A percentile compares a stretch with the other conserved stretches of the same genome.
phyloP scores from a whole-genome alignment of 768 basidiomycete genomes.

The Amanita jacksonii region DNA sequence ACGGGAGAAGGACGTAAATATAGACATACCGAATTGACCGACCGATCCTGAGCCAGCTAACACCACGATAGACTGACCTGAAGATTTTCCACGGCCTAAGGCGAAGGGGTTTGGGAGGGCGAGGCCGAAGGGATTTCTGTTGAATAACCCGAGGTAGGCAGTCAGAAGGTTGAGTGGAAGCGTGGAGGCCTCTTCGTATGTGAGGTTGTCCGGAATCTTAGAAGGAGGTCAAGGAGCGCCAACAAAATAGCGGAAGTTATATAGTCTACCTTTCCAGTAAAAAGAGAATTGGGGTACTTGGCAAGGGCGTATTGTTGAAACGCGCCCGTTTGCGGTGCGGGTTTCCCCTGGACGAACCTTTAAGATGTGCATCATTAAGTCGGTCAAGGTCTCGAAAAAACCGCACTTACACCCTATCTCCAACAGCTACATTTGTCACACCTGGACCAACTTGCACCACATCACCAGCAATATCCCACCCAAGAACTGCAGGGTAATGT shows the following conservation, averaged over 20 bases:
- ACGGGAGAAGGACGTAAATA: conserved; percentile 10
- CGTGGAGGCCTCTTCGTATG: conserved; percentile 34
- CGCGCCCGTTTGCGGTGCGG: conserved; percentile 22
- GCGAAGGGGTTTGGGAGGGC: conserved; percentile 11
- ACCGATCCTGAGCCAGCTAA: conserved; percentile 22
- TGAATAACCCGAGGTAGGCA: conserved; percentile 25
- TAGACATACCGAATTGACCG: conserved; percentile 16
- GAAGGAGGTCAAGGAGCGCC: not conserved
- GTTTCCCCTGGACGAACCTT: conserved; percentile 18
- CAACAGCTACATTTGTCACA: conserved; percentile 23
- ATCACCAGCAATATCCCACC: conserved; percentile 29
- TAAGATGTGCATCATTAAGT: conserved; percentile 18
- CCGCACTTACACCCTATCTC: conserved; percentile 23
- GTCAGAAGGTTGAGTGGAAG: conserved; percentile 28
- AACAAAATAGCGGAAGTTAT: not conserved
- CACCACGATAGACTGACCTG: conserved; percentile 12
- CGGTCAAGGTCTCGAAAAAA: not conserved
- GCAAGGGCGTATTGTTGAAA: conserved; percentile 25
- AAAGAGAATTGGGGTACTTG: too few relatives aligned
- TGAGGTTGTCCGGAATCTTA: conserved; percentile 30
- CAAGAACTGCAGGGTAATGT: conserved; percentile 28
- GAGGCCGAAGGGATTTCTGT: conserved; percentile 10
- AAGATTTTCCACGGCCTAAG: not conserved
- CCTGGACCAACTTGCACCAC: conserved; percentile 29
- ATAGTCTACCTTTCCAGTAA: conserved; percentile 21